Conservation (phyloP, 169 alveolate species). For the Ichthyophthirius multifiliis region DNA sequence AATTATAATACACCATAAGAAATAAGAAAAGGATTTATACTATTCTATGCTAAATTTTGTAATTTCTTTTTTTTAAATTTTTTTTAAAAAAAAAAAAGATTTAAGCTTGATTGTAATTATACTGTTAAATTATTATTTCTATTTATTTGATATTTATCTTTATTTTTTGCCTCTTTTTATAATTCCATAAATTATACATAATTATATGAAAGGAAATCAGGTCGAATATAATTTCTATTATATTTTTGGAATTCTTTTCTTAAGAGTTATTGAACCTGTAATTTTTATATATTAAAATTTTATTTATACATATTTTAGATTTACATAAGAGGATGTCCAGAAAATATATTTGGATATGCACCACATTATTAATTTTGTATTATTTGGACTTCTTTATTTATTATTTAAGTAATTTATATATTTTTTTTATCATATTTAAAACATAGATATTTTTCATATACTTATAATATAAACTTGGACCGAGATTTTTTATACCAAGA, state of each 20-base stretch:
- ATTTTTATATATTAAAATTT: background rate
- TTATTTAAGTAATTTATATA: background rate
- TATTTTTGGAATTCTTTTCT: constrained; percentile 19
- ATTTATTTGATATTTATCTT: constrained; percentile 7
- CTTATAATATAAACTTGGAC: constrained; percentile 51
- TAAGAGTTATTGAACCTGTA: constrained; percentile 21
- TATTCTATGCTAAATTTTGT: constrained; percentile 35
- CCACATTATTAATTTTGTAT: constrained; percentile 48
- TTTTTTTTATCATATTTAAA: background rate
- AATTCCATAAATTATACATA: constrained; percentile 27
- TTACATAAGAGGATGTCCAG: constrained; percentile 70
- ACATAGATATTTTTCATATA: constrained; percentile 36
- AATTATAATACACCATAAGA: background rate
- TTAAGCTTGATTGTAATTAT: constrained; percentile 13
- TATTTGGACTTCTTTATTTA: background rate
- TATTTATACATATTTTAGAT: constrained; percentile 22
- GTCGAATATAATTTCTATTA: constrained; percentile 2
- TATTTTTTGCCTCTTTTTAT: constrained; percentile 5
- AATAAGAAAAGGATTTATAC: constrained; percentile 29
- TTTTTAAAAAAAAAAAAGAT: background rate
- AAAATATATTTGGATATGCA: constrained; percentile 51
- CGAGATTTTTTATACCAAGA: constrained; percentile 54
- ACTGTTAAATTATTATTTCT: constrained; percentile 21
- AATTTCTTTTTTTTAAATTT: background rate
- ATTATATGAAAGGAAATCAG: constrained; percentile 17